Evolutionary conservation across 2,329 filamentous ascomycete species (phyloP).

Genomic region (Aspergillus sp.): DNA sequence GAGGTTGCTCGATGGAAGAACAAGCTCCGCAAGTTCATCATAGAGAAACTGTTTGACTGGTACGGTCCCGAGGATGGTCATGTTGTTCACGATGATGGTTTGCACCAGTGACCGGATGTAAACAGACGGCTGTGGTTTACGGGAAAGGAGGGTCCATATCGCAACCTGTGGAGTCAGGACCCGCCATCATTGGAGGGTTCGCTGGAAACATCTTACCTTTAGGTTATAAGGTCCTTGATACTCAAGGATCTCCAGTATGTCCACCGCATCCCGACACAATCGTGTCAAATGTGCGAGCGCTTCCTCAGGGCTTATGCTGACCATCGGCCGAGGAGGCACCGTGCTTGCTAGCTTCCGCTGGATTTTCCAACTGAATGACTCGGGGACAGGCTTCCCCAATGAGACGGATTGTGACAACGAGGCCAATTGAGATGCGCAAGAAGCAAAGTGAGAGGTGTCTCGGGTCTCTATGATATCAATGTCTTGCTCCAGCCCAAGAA

Average conservation of each 20-base stretch:
- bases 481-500: constrained; percentile 40
- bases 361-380: constrained; percentile 85
- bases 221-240: constrained; percentile 68
- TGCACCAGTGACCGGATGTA: constrained; percentile 81
- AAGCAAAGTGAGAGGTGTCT: constrained; percentile 25
- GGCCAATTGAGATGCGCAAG: constrained; percentile 47
- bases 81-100: constrained; percentile 69
- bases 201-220: constrained; percentile 48
- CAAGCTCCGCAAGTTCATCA: constrained; percentile 74
- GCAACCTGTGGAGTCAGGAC: constrained; percentile 56
- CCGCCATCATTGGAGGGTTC: constrained; percentile 9
- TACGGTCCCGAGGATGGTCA: constrained; percentile 65
- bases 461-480: constrained; percentile 28
- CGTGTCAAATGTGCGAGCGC: constrained; percentile 67
- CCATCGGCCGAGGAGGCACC: constrained; percentile 86
- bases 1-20: constrained; percentile 68
- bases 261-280: constrained; percentile 69
- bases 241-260: constrained; percentile 65
- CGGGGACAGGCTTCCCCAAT: constrained; percentile 64
- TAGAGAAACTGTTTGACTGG: constrained; percentile 74
- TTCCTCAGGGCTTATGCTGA: constrained; percentile 69
- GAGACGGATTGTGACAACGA: constrained; percentile 58
- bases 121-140: constrained; percentile 77
- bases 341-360: constrained; percentile 91
- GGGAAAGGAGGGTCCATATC: constrained; percentile 69